Conservation (phyloP, 2,329 filamentous ascomycete species). For the Ascochyta lentis region DNA sequence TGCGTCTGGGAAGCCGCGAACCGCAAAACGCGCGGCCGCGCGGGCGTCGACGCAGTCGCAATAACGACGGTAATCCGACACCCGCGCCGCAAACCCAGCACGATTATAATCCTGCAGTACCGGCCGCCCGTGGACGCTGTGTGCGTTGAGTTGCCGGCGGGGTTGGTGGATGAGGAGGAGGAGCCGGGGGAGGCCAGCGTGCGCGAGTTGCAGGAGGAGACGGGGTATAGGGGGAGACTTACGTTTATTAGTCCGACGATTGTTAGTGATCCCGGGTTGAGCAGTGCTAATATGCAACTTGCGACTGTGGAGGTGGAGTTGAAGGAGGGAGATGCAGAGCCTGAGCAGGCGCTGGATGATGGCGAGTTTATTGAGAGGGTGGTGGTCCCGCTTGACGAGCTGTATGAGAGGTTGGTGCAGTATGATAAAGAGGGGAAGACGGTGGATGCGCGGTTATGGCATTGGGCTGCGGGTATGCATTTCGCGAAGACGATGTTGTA, state of each 20-base stretch:
- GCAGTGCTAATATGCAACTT: conserved; percentile 66
- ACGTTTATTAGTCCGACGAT: conserved; percentile 67
- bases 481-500: conserved; percentile 51
- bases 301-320: conserved; percentile 66
- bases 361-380: conserved; percentile 68
- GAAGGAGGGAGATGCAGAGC: conserved; percentile 57
- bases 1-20: conserved; percentile 60
- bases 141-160: conserved; percentile 67
- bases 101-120: conserved; percentile 66
- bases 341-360: conserved; percentile 66
- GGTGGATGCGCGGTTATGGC: conserved; percentile 66
- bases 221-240: conserved; percentile 64
- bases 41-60: conserved; percentile 66
- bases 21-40: conserved; percentile 60
- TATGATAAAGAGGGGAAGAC: conserved; percentile 57
- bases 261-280: conserved; percentile 69
- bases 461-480: conserved; percentile 66
- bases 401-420: conserved; percentile 62
- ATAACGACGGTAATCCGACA: conserved; percentile 63
- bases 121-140: conserved; percentile 65
- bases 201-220: conserved; percentile 67
- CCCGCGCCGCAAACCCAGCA: conserved; percentile 54
- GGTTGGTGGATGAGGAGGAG: conserved; percentile 65
- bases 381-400: conserved; percentile 62
- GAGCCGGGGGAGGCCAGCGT: conserved; percentile 62